Conservation (phyloP, 2,329 filamentous ascomycete genomes). For the Calonectria leucothoes region DNA sequence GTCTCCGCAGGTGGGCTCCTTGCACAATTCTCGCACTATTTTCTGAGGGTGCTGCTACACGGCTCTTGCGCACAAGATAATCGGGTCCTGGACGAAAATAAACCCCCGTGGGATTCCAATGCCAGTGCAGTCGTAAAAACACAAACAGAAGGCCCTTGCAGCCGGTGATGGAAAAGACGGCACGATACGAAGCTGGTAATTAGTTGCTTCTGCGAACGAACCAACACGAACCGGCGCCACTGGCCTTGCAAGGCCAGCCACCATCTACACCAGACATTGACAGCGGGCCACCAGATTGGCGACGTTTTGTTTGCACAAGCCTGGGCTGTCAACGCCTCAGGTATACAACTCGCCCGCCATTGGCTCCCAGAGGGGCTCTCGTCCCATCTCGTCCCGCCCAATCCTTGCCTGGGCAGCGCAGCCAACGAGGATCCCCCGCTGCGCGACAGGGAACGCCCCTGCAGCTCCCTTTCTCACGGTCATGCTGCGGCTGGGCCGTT, state of each 20-base stretch:
- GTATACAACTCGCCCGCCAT: background rate
- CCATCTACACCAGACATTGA: background rate
- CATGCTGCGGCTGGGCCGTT: background rate
- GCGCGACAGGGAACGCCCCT: background rate
- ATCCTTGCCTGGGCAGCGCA: background rate
- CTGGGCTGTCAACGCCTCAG: background rate
- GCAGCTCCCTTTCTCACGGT: background rate
- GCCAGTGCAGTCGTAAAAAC: background rate
- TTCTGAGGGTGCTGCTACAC: background rate
- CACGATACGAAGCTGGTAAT: background rate
- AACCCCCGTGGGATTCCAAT: background rate
- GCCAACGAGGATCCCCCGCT: constrained; percentile 1
- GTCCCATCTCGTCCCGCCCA: background rate
- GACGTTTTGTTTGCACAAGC: background rate
- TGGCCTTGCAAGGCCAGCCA: background rate
- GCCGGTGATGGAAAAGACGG: background rate
- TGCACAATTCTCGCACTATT: background rate
- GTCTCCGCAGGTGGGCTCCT: background rate
- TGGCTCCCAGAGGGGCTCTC: background rate
- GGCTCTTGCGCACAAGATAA: background rate
- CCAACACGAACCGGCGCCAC: constrained; percentile 3
- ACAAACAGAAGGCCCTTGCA: background rate
- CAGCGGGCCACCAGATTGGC: background rate
- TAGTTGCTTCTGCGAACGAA: background rate
- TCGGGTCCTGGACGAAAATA: background rate